These are phyloP conservation scores for Bretschneidera sinensis DNA, from an alignment of 345 rosid genomes.

Conservation along the genomic window DNA sequence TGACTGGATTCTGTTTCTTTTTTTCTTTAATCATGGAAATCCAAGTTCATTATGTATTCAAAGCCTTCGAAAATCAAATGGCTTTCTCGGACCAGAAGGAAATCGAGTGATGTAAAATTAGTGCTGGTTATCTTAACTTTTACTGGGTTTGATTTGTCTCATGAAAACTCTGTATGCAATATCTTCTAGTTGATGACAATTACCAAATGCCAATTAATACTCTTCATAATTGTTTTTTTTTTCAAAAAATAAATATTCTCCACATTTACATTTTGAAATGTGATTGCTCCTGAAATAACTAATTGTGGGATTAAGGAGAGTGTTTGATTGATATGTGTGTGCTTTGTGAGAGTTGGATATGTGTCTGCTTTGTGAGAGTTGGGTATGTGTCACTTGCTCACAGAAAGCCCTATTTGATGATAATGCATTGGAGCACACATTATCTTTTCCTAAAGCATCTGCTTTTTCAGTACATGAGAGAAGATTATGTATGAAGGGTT, in stretches of 20 bases:
- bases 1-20: too few species aligned
- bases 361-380: neutral
- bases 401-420: neutral
- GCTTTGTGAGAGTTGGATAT: neutral
- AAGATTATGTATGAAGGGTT: slow-evolving; percentile 10
- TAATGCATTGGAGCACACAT: neutral
- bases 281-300: neutral
- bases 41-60: too few species aligned
- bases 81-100: neutral
- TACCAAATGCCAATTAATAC: neutral
- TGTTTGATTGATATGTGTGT: neutral
- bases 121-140: neutral
- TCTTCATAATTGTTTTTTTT: too few species aligned
- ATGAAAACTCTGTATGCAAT: neutral
- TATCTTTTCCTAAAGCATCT: neutral
- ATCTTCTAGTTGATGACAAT: neutral
- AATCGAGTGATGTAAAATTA: neutral
- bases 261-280: too few species aligned
- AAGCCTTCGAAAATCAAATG: neutral
- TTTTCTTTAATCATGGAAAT: too few species aligned
- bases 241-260: too few species aligned
- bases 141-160: neutral
- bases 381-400: neutral
- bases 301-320: neutral
- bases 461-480: neutral